Conservation (phyloP, 78 protist species). For the Dictyostelium firmibasis region DNA sequence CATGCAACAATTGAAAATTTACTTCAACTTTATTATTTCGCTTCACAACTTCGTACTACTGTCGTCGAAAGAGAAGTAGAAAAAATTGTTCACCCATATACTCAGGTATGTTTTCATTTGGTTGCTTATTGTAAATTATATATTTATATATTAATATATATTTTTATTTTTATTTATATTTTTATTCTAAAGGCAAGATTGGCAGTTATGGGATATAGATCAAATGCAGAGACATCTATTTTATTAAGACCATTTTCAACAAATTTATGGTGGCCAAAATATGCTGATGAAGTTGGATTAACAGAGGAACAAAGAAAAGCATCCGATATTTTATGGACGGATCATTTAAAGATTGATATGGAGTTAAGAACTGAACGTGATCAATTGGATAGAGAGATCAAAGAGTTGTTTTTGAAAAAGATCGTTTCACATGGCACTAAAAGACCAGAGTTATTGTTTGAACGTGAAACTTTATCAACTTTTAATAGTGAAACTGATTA, state of each 20-base stretch:
- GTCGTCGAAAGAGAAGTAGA: slow-evolving; percentile 73
- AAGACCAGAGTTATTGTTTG: slow-evolving; percentile 5
- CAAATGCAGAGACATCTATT: slow-evolving; percentile 38
- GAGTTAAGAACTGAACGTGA: slow-evolving; percentile 53
- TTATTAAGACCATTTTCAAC: slow-evolving; percentile 48
- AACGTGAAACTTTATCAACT: not conserved
- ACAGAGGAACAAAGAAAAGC: slow-evolving; percentile 62
- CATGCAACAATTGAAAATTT: slow-evolving; percentile 38
- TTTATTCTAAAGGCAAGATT: slow-evolving; percentile 33
- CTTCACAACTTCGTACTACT: slow-evolving; percentile 54
- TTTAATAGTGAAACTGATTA: not conserved
- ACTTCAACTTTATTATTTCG: slow-evolving; percentile 47
- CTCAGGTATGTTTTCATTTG: slow-evolving; percentile 67
- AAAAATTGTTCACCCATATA: slow-evolving; percentile 69
- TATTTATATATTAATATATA: not conserved
- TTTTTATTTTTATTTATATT: too few relatives aligned
- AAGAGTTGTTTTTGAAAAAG: slow-evolving; percentile 49
- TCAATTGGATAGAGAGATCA: slow-evolving; percentile 48
- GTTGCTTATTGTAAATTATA: too few relatives aligned
- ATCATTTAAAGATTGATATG: slow-evolving; percentile 59
- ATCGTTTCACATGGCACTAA: slow-evolving; percentile 30
- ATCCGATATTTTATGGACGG: slow-evolving; percentile 66
- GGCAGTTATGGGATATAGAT: slow-evolving; percentile 57
- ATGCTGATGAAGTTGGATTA: slow-evolving; percentile 37
- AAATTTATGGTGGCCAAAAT: slow-evolving; percentile 69